Conservation (phyloP, 1,139 yeast genomes). For the Yamadazyma kanchanaburiensis region DNA sequence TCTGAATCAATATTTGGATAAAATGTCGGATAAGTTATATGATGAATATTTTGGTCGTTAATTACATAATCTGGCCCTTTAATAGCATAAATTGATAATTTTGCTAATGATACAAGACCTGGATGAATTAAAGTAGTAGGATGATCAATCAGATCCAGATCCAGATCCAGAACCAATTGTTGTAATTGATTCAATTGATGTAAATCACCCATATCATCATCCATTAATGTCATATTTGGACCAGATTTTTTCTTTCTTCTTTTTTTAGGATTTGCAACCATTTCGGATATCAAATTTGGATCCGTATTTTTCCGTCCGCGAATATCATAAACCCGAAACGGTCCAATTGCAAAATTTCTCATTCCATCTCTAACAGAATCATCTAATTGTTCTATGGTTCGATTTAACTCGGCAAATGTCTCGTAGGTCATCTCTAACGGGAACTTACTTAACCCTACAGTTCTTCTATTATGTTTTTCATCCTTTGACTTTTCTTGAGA, state of each 20-base stretch:
- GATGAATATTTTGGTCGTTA: conserved; percentile 43
- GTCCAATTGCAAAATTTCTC: conserved; percentile 21
- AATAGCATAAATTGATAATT: conserved; percentile 39
- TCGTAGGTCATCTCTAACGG: conserved; percentile 30
- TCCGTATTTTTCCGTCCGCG: no score
- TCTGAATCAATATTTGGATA: conserved; percentile 45
- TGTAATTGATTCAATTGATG: no score
- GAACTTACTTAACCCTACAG: conserved; percentile 32
- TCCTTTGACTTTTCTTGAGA: conserved; percentile 8
- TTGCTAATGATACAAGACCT: conserved; percentile 35
- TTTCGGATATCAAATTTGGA: neutral
- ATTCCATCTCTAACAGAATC: conserved; percentile 9
- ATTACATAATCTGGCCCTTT: conserved; percentile 38
- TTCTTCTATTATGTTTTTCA: conserved; percentile 33
- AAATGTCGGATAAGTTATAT: conserved; percentile 45
- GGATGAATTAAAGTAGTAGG: conserved; percentile 28
- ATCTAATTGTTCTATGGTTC: conserved; percentile 26
- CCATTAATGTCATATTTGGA: neutral
- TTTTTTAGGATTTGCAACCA: neutral
- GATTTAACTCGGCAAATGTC: conserved; percentile 29
- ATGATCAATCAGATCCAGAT: neutral
- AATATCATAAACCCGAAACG: conserved; percentile 22
- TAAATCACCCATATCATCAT: neutral
- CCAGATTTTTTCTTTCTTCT: neutral
- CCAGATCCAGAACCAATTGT: no score